These are phyloP conservation scores for Murraya koenigii DNA, from an alignment of 345 rosid species.

Conservation along the genomic window DNA sequence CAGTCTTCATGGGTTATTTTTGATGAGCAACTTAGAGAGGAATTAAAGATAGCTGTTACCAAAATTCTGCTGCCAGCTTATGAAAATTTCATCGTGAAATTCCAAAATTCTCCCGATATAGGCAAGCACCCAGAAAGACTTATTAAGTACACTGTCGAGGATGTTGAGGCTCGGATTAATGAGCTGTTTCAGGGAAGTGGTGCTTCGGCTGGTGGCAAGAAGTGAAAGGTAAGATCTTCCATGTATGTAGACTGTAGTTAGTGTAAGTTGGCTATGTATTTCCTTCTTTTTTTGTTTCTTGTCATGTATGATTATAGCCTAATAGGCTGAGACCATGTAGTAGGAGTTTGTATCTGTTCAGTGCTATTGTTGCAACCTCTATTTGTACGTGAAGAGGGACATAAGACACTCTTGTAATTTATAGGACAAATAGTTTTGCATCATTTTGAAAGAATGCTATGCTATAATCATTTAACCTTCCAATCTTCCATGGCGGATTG, in stretches of 20 bases:
- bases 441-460: background rate
- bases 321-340: background rate
- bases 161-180: conserved; percentile 50
- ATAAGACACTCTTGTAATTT: background rate
- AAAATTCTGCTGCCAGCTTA: conserved; percentile 59
- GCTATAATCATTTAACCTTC: background rate
- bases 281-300: background rate
- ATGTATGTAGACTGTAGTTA: background rate
- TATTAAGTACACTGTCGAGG: conserved; percentile 45
- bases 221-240: conserved; percentile 39
- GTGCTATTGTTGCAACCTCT: background rate
- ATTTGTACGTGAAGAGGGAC: background rate
- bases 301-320: conserved; percentile 20
- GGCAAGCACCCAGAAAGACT: conserved; percentile 50
- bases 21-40: conserved; percentile 73
- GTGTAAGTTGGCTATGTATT: conserved; percentile 23
- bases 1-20: conserved; percentile 58
- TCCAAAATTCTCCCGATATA: conserved; percentile 52
- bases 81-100: conserved; percentile 50
- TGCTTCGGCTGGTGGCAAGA: conserved; percentile 43
- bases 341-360: conserved; percentile 12
- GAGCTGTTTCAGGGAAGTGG: conserved; percentile 55
- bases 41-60: conserved; percentile 42
- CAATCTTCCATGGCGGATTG: background rate
- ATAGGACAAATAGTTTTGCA: background rate